Percentiles rank a stretch among this genome's conserved stretches.
phyloP scores from a whole-genome alignment of 164 flowering plant species.

The Cinnamomum chago region DNA sequence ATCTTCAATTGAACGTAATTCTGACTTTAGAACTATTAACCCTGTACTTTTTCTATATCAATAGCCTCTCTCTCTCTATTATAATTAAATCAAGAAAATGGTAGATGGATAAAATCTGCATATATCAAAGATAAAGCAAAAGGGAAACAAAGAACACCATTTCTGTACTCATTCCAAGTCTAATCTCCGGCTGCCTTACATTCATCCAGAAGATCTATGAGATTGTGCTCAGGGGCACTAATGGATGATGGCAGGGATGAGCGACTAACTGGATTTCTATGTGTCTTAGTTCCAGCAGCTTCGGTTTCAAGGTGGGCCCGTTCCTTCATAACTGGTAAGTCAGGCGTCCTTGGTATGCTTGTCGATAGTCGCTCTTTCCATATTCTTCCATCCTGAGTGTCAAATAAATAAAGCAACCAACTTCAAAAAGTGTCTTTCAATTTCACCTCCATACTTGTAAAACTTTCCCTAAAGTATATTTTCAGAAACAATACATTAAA shows the following conservation, averaged over 20 bases:
- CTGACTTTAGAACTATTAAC: background rate
- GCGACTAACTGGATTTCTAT: conserved; percentile 35
- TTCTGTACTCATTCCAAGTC: background rate
- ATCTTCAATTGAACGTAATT: background rate
- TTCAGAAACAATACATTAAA: too few relatives aligned
- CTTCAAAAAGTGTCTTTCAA: background rate
- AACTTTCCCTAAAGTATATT: background rate
- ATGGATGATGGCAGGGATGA: conserved; percentile 54
- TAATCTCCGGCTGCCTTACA: conserved; percentile 45
- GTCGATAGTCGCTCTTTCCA: conserved; percentile 81
- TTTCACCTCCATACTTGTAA: background rate
- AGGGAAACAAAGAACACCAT: background rate
- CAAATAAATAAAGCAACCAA: background rate
- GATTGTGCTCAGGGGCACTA: conserved; percentile 90
- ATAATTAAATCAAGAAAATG: background rate
- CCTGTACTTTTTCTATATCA: background rate
- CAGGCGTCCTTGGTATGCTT: conserved; percentile 37
- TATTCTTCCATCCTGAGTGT: conserved; percentile 76
- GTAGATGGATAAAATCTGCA: background rate
- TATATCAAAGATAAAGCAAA: background rate
- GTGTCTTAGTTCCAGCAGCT: conserved; percentile 24
- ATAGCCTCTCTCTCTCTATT: background rate
- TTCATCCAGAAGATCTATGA: conserved; percentile 71
- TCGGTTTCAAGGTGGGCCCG: conserved; percentile 36
- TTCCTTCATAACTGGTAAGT: conserved; percentile 53